These are phyloP conservation scores for Amanita pallidorosea DNA, from an alignment of 768 basidiomycete genomes.

Conservation along the genomic window DNA sequence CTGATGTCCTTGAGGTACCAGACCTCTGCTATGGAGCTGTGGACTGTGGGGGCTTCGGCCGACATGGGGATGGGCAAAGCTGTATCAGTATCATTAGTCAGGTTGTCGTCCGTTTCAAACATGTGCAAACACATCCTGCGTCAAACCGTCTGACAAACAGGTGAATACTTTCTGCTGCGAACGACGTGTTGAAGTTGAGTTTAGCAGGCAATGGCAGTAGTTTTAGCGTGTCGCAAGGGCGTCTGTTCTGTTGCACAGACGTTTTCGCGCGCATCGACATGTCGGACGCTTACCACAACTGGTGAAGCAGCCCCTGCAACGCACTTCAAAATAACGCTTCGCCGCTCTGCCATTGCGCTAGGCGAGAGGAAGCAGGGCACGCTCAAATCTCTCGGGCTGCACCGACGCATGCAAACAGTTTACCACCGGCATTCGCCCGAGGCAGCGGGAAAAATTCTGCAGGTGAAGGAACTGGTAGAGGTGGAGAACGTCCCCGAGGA, in stretches of 20 bases:
- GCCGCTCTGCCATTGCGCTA: conserved; percentile 79
- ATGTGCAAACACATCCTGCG: neutral
- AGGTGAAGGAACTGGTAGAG: conserved; percentile 82
- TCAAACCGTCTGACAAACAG: neutral
- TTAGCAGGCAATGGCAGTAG: neutral
- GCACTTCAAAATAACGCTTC: conserved; percentile 84
- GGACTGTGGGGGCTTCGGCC: conserved; percentile 19
- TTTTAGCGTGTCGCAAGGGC: neutral
- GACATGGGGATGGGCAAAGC: neutral
- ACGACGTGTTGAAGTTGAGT: neutral
- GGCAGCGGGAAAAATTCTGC: conserved; percentile 77
- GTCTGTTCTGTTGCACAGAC: too few species aligned
- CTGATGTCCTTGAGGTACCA: conserved; percentile 69
- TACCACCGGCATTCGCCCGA: conserved; percentile 67
- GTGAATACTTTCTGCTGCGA: neutral
- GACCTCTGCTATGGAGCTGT: conserved; percentile 44
- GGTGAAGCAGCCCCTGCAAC: conserved; percentile 29
- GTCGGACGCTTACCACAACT: neutral
- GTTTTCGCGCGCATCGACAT: neutral
- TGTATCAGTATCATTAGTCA: neutral
- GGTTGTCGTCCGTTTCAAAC: neutral
- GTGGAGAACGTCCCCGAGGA: conserved; percentile 74
- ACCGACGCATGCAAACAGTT: conserved; percentile 76
- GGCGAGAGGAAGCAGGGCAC: conserved; percentile 63
- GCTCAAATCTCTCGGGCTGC: conserved; percentile 73